A percentile compares a stretch with the other conserved stretches of the same genome.
phyloP scores from a whole-genome alignment of 2,329 filamentous ascomycete species.

The Exophiala dermatitidis region DNA sequence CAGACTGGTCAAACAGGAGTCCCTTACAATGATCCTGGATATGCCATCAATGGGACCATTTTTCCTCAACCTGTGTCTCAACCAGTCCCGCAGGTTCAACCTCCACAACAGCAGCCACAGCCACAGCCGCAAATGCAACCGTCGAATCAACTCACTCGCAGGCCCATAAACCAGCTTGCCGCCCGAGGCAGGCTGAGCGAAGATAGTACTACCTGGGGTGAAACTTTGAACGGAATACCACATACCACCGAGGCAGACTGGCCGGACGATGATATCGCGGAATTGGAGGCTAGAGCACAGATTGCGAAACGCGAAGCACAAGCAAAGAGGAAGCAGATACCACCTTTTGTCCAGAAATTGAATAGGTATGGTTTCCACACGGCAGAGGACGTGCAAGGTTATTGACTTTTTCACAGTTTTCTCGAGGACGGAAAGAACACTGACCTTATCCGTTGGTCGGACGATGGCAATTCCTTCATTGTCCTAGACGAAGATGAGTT shows the following conservation, averaged over 20 bases:
- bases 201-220: slow-evolving; percentile 31
- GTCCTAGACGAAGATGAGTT: slow-evolving; percentile 93
- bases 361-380: slow-evolving; percentile 64
- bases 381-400: slow-evolving; percentile 4
- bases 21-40: slow-evolving; percentile 47
- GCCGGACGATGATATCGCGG: slow-evolving; percentile 64
- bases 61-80: slow-evolving; percentile 10
- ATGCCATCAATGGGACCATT: slow-evolving; percentile 44
- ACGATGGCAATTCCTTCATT: slow-evolving; percentile 92
- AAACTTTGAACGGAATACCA: slow-evolving; percentile 33
- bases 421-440: slow-evolving; percentile 89
- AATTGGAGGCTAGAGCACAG: slow-evolving; percentile 70
- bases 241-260: slow-evolving; percentile 38
- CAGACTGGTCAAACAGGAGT: slow-evolving; percentile 35
- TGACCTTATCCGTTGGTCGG: slow-evolving; percentile 92
- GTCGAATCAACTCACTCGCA: slow-evolving; percentile 39
- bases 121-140: slow-evolving; percentile 21
- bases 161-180: slow-evolving; percentile 33
- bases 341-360: slow-evolving; percentile 94
- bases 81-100: neutral
- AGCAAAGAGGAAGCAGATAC: slow-evolving; percentile 88
- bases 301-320: slow-evolving; percentile 81
- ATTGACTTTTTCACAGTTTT: slow-evolving; percentile 54
- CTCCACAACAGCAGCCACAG: slow-evolving; percentile 26
- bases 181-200: slow-evolving; percentile 12